Evolutionary conservation across 2,329 filamentous ascomycete genomes (phyloP), one percentile per base, ranked within the genome.

Genomic region (Elsinoe perseae): DNA sequence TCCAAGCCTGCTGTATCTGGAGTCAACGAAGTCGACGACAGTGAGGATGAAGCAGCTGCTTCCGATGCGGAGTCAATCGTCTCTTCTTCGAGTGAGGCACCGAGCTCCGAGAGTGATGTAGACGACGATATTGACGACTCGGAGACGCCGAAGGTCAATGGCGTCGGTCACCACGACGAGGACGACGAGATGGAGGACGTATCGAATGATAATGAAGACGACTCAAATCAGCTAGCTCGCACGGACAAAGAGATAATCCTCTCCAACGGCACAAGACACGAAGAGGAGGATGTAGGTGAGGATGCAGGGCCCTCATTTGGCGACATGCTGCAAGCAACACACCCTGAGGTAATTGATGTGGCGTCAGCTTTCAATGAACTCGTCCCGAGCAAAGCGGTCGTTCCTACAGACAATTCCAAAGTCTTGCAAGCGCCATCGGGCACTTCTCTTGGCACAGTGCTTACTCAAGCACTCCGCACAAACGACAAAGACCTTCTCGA

Each of bases 401-500:
- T 64, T 0, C 71, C 75, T 48, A 67, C 73, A 16, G 68, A 71
- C 34, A 66, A 74, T 8, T 70, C 66, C 52, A 75, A 74, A 36
- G 70, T 73, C 56, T 75, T 86, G 59, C 77, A 79, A 16, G 75
- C 82, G 18, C 86, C 85, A 10, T 84, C 84, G 10, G 84, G 86
- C 58, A 84, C 89, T 58, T 95, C 92, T 5, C 81, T 98, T 52
- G 86, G 87, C 48, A 95, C 89, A 4, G 89, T 96, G n/a, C 84
- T 98, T 58, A 85, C 90, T 12, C 92, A 97, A 71, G 89, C 93
- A 4, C 84, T 98, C 57, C 87, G 86, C 65, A 96, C 91, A 59
- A 93, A 96, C 72, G 93, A 98, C 73, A 80, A 81, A 60, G 84
- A 86, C 61, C 85, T 96, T 54, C 84, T 98, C 64, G 92, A 97